phyloP scores from a whole-genome alignment of 257 asterid genomes.

The Catharanthus roseus region DNA sequence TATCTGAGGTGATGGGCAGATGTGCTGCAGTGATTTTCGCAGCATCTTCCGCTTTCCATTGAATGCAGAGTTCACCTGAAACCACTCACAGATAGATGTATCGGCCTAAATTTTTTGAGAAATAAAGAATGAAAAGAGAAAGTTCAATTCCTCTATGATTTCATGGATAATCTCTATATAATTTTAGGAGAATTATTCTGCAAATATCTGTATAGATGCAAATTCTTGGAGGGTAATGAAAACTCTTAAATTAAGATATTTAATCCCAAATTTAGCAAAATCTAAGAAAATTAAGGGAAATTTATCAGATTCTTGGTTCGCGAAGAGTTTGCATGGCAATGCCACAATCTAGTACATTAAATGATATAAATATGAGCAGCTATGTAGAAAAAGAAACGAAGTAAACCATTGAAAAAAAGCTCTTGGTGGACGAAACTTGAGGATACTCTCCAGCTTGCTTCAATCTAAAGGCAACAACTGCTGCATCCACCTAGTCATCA shows the following conservation, averaged over 20 bases:
- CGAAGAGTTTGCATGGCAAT: not conserved
- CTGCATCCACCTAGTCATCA: slow-evolving; percentile 82
- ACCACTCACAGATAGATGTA: slow-evolving; percentile 4
- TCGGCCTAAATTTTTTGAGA: not conserved
- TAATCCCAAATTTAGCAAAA: not conserved
- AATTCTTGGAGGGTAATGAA: not conserved
- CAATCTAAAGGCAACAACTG: slow-evolving; percentile 66
- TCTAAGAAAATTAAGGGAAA: not conserved
- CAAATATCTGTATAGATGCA: not conserved
- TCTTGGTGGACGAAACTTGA: slow-evolving; percentile 64
- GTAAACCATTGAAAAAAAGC: slow-evolving; percentile 90
- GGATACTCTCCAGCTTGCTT: slow-evolving; percentile 71
- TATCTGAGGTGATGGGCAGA: slow-evolving; percentile 59
- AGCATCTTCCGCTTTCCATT: slow-evolving; percentile 95
- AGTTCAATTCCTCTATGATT: not conserved
- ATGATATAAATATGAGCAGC: not conserved
- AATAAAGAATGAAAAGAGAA: not conserved
- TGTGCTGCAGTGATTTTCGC: slow-evolving; percentile 81
- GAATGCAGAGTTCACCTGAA: slow-evolving; percentile 91
- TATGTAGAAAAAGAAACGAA: not conserved
- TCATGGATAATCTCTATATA: too few relatives aligned
- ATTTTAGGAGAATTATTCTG: too few relatives aligned
- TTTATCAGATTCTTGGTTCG: not conserved
- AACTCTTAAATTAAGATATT: not conserved
- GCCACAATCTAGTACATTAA: not conserved